Percentiles rank a stretch among this genome's conserved stretches.
Evolutionary conservation across 1,284 basidiomycete genomes (phyloP).

Genomic region (Leccinum ponderosum): DNA sequence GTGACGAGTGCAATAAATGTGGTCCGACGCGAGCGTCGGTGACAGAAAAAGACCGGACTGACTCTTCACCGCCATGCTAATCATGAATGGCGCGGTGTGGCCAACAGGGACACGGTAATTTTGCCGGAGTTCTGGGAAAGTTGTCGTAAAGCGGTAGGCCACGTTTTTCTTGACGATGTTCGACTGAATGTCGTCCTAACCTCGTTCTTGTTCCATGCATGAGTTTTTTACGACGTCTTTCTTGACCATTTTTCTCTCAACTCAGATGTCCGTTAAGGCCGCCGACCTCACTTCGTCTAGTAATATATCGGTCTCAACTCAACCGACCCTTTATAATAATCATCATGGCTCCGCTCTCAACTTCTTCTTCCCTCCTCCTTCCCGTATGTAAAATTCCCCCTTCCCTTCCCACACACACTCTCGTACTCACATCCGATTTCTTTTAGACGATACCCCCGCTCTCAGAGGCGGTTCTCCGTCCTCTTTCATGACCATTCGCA

Average conservation of each 20-base stretch:
- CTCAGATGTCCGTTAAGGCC: constrained; percentile 26
- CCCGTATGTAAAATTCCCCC: constrained; percentile 24
- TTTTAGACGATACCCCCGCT: constrained; percentile 13
- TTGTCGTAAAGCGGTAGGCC: constrained; percentile 25
- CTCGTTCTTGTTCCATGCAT: constrained; percentile 36
- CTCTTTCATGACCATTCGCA: constrained; percentile 32
- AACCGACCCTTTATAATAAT: constrained; percentile 15
- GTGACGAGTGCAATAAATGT: neutral
- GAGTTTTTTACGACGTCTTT: constrained; percentile 29
- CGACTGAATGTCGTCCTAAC: constrained; percentile 13
- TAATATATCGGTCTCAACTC: constrained; percentile 2
- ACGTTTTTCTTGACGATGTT: constrained; percentile 28
- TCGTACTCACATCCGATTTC: constrained; percentile 7
- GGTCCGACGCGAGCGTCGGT: neutral
- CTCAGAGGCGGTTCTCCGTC: constrained; percentile 26
- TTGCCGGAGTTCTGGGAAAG: constrained; percentile 15
- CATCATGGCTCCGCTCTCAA: constrained; percentile 15
- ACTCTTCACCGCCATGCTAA: neutral
- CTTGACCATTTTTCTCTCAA: constrained; percentile 6
- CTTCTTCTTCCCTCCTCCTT: constrained; percentile 1
- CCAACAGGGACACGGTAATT: neutral
- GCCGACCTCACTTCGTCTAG: constrained; percentile 12
- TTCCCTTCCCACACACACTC: neutral
- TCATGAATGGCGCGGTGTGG: neutral
- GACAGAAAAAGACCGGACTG: neutral